phyloP scores from a whole-genome alignment of 176 grass and related monocot genomes.

The Elymus sibiricus region DNA sequence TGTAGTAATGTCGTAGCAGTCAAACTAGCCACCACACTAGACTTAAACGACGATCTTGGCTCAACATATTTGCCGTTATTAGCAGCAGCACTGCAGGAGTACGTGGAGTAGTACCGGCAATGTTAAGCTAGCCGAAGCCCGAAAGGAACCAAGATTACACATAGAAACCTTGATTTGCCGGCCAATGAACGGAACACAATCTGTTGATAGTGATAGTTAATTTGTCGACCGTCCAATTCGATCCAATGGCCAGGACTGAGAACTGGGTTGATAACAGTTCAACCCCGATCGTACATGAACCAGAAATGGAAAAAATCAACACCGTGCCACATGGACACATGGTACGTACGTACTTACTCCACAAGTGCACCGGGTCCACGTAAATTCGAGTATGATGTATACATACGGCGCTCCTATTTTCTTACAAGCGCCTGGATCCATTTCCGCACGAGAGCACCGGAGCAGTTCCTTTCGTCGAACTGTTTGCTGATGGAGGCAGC shows the following conservation, averaged over 20 bases:
- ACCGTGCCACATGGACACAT: too few relatives aligned
- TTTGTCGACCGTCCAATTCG: not conserved
- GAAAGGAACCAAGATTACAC: not conserved
- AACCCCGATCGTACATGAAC: too few relatives aligned
- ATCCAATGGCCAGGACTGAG: too few relatives aligned
- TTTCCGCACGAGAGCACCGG: not conserved
- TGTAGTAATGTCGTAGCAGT: not conserved
- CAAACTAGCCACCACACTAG: constrained; percentile 4
- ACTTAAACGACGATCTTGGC: not conserved
- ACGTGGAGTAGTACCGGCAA: too few relatives aligned
- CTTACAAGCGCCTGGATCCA: too few relatives aligned
- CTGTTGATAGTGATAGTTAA: not conserved
- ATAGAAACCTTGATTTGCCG: too few relatives aligned
- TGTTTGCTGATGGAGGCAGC: not conserved
- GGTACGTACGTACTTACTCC: too few relatives aligned
- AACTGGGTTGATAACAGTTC: too few relatives aligned
- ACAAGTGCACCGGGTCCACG: not conserved
- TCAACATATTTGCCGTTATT: not conserved
- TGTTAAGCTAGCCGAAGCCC: too few relatives aligned
- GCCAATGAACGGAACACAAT: not conserved
- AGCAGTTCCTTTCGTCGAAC: constrained; percentile 20
- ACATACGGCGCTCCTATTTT: too few relatives aligned
- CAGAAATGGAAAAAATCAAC: too few relatives aligned
- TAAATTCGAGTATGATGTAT: not conserved
- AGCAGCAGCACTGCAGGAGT: not conserved